A percentile compares a stretch with the other conserved stretches of the same genome.
Conservation (phyloP, 495 filamentous ascomycete species). For the Aspergillus saccharolyticus region DNA sequence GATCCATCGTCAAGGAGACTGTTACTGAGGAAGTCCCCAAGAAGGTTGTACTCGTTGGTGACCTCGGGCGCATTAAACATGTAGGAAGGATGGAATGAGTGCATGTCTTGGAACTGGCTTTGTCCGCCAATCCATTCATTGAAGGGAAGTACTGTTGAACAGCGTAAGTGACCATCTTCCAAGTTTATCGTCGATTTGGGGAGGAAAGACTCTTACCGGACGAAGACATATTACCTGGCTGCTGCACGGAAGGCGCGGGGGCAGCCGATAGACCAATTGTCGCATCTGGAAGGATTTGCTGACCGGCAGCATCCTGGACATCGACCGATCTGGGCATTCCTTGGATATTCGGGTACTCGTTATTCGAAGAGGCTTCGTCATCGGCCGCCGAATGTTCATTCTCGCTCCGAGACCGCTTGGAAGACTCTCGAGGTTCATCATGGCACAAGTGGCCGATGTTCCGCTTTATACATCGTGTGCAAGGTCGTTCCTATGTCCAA, state of each 20-base stretch:
- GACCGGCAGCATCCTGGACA: constrained; percentile 37
- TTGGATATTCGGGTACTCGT: constrained; percentile 36
- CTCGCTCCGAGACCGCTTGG: constrained; percentile 72
- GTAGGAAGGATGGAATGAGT: constrained; percentile 87
- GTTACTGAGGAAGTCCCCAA: constrained; percentile 92
- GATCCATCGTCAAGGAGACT: constrained; percentile 77
- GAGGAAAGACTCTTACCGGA: constrained; percentile 44
- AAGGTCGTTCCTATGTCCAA: constrained; percentile 74
- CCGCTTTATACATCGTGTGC: constrained; percentile 95
- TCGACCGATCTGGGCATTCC: constrained; percentile 39
- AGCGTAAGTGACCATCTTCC: constrained; percentile 23
- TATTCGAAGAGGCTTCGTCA: constrained; percentile 52
- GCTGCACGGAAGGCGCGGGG: constrained; percentile 35
- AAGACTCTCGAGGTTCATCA: constrained; percentile 83
- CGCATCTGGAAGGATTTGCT: constrained; percentile 36
- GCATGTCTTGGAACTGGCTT: constrained; percentile 88
- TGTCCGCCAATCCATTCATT: constrained; percentile 67
- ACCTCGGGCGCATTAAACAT: constrained; percentile 95
- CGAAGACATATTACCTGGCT: constrained; percentile 29
- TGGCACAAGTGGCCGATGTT: constrained; percentile 99
- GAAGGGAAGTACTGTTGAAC: constrained; percentile 54
- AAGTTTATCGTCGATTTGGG: constrained; percentile 19
- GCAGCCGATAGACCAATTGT: constrained; percentile 32
- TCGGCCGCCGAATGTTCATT: constrained; percentile 55
- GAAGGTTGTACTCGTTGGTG: constrained; percentile 88